Evolutionary conservation across 2,329 filamentous ascomycete species (phyloP), one percentile per base, ranked within the genome.

Genomic region (Kalmusia sp.): DNA sequence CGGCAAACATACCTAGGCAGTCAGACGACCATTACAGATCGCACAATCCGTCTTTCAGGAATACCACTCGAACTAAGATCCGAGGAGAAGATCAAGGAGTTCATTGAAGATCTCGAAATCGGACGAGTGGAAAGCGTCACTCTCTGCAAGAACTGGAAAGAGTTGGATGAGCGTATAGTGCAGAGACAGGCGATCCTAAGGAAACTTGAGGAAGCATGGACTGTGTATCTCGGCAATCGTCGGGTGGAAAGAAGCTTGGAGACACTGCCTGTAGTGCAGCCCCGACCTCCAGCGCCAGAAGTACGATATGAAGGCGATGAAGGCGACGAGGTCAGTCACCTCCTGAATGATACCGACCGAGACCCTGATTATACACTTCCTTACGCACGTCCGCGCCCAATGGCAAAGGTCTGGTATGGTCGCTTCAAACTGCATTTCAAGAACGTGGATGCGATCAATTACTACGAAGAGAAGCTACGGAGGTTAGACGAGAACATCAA

Each of bases 21-120:
- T 19, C 93, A 98, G 74, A 93, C 90, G 0, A 98, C 93, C n/a
- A 86, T 97, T 46, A 98, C 95, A 1, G 95, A 99, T 75, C 87
- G 93, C 27, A 99, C 95, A 0, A 93, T 99, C 65, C 88, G 92
- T 21, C 78, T 99, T 15, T 95, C 93, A 0, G 93, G 93, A 0
- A 93, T 99, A 19, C 95, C 96, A 0, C 70, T 75, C 3, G 87
- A 93, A 21, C 77, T 98, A 54, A 85, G 91, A 52, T 89, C 89
- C 0, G 93, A 98, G 72, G 84, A 87, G 8, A 88, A 88, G 64
- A 91, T 99, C 62, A 95, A 91, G 70, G 82, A 90, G 3, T 88
- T 97, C 50, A 87, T 99, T 22, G 93, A 99, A 68, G 89, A 88
- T 56, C 79, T 99, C 11, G 87, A 90, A 49, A 93, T 99, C 62